Percentiles rank a stretch among this genome's conserved stretches.
Conservation (phyloP, 2,329 filamentous ascomycete species). For the Penicillium sclerotiorum region DNA sequence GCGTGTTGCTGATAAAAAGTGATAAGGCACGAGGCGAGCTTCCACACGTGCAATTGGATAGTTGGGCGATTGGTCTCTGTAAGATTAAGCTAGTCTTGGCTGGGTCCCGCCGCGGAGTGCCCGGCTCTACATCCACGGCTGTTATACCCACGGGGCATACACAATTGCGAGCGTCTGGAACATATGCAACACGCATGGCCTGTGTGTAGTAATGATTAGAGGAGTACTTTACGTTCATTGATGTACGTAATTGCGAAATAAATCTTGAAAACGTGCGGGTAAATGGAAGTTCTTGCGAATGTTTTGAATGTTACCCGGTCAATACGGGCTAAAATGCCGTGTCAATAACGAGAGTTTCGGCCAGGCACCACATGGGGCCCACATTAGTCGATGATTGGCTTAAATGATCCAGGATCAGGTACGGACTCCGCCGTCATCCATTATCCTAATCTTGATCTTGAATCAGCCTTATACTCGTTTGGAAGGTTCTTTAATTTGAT, state of each 20-base stretch:
- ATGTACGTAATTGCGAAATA: too few relatives aligned
- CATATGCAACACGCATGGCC: too few relatives aligned
- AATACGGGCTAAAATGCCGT: too few relatives aligned
- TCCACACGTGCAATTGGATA: conserved; percentile 4
- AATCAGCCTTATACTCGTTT: conserved; percentile 1
- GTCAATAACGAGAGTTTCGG: neutral
- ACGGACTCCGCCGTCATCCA: neutral
- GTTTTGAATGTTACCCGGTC: too few relatives aligned
- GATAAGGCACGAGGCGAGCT: neutral
- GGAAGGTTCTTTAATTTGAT: too few relatives aligned
- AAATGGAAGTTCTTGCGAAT: too few relatives aligned
- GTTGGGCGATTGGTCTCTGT: conserved; percentile 2
- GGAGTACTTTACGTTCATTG: neutral
- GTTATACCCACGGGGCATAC: neutral
- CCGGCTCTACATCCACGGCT: neutral
- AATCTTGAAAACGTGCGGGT: too few relatives aligned
- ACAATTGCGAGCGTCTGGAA: too few relatives aligned
- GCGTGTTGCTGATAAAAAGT: neutral
- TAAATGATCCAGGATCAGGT: neutral
- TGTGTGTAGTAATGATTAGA: too few relatives aligned
- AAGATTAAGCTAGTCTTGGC: conserved; percentile 5
- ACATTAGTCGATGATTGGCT: neutral
- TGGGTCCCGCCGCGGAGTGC: neutral
- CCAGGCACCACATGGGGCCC: neutral
- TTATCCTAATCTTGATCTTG: neutral